phyloP scores from a whole-genome alignment of 805 yeast genomes.

The Saturnispora sanitii region DNA sequence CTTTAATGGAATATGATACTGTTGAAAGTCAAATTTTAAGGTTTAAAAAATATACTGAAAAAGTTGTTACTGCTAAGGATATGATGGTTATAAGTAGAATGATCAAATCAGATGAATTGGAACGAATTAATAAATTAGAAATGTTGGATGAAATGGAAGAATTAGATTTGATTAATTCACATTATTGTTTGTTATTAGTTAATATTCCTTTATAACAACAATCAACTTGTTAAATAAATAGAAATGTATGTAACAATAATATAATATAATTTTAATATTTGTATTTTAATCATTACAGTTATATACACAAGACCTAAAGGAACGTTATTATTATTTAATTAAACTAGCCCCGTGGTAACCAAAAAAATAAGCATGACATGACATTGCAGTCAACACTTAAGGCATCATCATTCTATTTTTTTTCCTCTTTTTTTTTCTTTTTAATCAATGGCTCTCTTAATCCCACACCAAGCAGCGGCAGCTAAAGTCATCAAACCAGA shows the following conservation, averaged over 20 bases:
- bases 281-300: not conserved
- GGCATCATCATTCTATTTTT: no score
- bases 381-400: not conserved
- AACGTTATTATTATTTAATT: no score
- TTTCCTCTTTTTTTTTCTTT: no score
- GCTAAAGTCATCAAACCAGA: constrained; percentile 79
- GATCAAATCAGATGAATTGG: constrained; percentile 33
- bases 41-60: constrained; percentile 24
- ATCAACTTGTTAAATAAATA: no score
- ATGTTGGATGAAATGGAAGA: constrained; percentile 72
- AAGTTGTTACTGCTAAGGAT: constrained; percentile 31
- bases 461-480: constrained; percentile 88
- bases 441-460: constrained; percentile 37
- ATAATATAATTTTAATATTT: no score
- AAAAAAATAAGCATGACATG: no score
- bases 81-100: constrained; percentile 34
- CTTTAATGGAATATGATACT: constrained; percentile 44
- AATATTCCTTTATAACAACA: constrained; percentile 9
- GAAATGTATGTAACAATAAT: no score
- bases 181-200: constrained; percentile 39
- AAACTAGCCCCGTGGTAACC: no score
- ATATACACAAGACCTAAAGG: constrained; percentile 2
- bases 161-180: constrained; percentile 47
- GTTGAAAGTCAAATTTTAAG: constrained; percentile 32
- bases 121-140: constrained; percentile 45